These are phyloP conservation scores for Suhomyces xylopsoci DNA, from an alignment of 805 yeast species.

Conservation along the genomic window DNA sequence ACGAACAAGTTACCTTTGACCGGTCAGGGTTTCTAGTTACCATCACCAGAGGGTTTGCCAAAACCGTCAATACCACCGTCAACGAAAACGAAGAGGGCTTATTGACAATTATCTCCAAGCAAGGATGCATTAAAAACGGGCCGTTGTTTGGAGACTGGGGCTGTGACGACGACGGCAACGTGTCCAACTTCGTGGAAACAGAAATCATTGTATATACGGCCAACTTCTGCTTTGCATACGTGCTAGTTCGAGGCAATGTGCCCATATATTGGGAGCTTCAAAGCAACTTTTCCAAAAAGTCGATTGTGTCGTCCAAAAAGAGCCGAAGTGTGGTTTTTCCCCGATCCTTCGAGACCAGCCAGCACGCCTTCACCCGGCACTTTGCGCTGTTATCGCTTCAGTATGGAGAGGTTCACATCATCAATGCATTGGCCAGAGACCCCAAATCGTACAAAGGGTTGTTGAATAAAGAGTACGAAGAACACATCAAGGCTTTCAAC, in stretches of 20 bases:
- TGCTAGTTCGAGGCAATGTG: slow-evolving; percentile 50
- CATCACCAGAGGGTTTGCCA: slow-evolving; percentile 51
- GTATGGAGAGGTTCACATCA: slow-evolving; percentile 47
- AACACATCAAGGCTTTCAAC: slow-evolving; percentile 35
- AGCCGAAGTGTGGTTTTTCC: slow-evolving; percentile 47
- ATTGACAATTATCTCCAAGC: slow-evolving; percentile 51
- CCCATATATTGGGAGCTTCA: slow-evolving; percentile 56
- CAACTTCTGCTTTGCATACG: slow-evolving; percentile 41
- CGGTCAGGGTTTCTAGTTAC: slow-evolving; percentile 45
- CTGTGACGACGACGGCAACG: slow-evolving; percentile 54
- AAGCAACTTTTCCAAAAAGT: slow-evolving; percentile 35
- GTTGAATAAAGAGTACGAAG: slow-evolving; percentile 37
- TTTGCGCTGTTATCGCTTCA: slow-evolving; percentile 47
- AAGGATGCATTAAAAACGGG: slow-evolving; percentile 46
- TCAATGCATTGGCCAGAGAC: slow-evolving; percentile 48
- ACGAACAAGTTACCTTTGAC: slow-evolving; percentile 44
- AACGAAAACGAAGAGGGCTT: slow-evolving; percentile 33
- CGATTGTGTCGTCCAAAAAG: slow-evolving; percentile 25
- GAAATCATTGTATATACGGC: slow-evolving; percentile 47
- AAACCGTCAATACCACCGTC: slow-evolving; percentile 36
- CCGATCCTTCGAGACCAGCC: slow-evolving; percentile 52
- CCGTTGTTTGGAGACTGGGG: slow-evolving; percentile 57
- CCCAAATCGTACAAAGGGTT: slow-evolving; percentile 44
- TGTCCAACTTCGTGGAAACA: slow-evolving; percentile 50
- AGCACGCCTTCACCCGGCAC: slow-evolving; percentile 49